These are phyloP conservation scores for Metschnikowia henanensis DNA, from an alignment of 805 yeast species.

Conservation along the genomic window DNA sequence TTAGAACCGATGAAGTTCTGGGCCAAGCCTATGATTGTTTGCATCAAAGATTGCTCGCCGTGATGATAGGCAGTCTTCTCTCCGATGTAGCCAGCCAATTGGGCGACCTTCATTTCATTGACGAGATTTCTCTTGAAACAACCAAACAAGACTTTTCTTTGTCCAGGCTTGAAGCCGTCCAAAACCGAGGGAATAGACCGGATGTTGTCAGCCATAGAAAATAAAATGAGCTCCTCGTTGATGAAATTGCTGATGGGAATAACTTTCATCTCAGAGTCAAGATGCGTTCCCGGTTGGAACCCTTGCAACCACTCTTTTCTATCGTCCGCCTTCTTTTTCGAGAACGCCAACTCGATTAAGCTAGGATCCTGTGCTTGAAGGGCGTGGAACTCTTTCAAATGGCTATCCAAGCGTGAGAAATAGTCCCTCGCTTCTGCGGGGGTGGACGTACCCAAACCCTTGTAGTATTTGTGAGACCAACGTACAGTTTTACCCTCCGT, in stretches of 20 bases:
- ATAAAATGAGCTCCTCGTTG: slow-evolving; percentile 90
- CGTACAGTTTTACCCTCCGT: slow-evolving; percentile 70
- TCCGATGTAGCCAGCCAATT: slow-evolving; percentile 84
- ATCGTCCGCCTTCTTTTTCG: slow-evolving; percentile 94
- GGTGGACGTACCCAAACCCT: slow-evolving; percentile 97
- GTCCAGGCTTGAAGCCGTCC: slow-evolving; percentile 97
- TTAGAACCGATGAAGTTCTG: slow-evolving; percentile 94
- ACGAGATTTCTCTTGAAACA: slow-evolving; percentile 79
- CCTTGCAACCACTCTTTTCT: slow-evolving; percentile 95
- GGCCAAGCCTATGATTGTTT: slow-evolving; percentile 91
- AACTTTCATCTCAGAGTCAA: slow-evolving; percentile 71
- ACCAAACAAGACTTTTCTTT: slow-evolving; percentile 88
- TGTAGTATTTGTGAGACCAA: slow-evolving; percentile 94
- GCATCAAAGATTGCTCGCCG: slow-evolving; percentile 86
- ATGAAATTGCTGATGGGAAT: slow-evolving; percentile 94
- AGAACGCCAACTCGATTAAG: slow-evolving; percentile 86
- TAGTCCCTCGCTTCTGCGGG: slow-evolving; percentile 84
- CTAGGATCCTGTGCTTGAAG: slow-evolving; percentile 76
- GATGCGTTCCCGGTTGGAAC: slow-evolving; percentile 87
- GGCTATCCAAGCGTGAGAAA: slow-evolving; percentile 80
- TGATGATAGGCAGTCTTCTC: slow-evolving; percentile 94
- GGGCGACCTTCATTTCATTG: slow-evolving; percentile 84
- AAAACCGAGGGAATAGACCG: slow-evolving; percentile 92
- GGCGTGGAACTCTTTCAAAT: slow-evolving; percentile 81
- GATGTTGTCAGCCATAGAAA: slow-evolving; percentile 95